A percentile compares a stretch with the other conserved stretches of the same genome.
Evolutionary conservation across 225 moss, liverwort and hornwort species (phyloP).

Genomic region (Takakia lepidozioides): DNA sequence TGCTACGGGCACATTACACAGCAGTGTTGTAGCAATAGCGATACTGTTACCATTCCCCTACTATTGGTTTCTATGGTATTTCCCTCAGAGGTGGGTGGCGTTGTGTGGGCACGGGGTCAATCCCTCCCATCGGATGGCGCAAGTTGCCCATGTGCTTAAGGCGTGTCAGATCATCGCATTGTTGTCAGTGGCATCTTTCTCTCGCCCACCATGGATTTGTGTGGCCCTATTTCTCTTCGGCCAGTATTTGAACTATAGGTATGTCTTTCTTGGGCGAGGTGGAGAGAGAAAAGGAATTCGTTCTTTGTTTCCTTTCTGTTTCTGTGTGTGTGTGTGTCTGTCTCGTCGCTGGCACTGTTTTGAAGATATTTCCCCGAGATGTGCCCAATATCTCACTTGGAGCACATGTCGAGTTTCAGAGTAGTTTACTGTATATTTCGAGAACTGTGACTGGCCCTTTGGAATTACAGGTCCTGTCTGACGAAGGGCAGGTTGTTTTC

Average conservation of each 20-base stretch:
- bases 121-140: constrained; percentile 79
- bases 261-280: neutral
- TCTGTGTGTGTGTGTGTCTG: too few relatives aligned
- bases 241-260: constrained; percentile 84
- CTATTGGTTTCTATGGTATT: constrained; percentile 68
- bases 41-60: constrained; percentile 56
- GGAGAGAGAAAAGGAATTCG: neutral
- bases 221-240: constrained; percentile 38
- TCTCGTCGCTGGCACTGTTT: too few relatives aligned
- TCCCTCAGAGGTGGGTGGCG: constrained; percentile 62
- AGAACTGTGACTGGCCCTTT: neutral
- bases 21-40: constrained; percentile 27
- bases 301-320: too few relatives aligned
- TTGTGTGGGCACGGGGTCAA: constrained; percentile 51
- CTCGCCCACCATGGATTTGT: constrained; percentile 45
- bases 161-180: constrained; percentile 48
- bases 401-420: too few relatives aligned
- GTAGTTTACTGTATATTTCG: too few relatives aligned
- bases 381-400: too few relatives aligned
- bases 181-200: constrained; percentile 36
- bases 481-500: neutral
- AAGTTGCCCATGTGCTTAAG: constrained; percentile 61
- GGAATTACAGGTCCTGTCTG: too few relatives aligned
- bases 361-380: too few relatives aligned
- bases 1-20: constrained; percentile 28